A percentile compares a stretch with the other conserved stretches of the same genome.
phyloP scores from a whole-genome alignment of 768 basidiomycete species.

The Russula ochroleuca region DNA sequence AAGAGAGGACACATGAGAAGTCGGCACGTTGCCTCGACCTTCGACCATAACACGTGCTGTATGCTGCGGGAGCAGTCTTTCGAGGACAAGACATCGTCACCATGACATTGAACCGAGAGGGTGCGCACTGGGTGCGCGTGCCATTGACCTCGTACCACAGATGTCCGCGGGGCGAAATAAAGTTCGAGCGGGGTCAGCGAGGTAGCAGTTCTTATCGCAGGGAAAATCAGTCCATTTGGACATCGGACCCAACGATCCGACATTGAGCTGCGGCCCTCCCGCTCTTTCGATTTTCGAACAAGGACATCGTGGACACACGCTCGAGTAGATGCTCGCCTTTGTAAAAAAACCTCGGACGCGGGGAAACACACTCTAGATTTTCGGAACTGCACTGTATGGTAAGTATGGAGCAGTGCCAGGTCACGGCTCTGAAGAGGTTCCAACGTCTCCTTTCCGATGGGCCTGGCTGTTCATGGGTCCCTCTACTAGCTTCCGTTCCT shows the following conservation, averaged over 20 bases:
- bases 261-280: too few relatives aligned
- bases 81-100: too few relatives aligned
- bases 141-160: background rate
- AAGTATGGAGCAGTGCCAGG: background rate
- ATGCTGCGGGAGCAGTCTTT: too few relatives aligned
- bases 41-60: too few relatives aligned
- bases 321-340: background rate
- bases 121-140: too few relatives aligned
- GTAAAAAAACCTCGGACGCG: too few relatives aligned
- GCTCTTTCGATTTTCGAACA: too few relatives aligned
- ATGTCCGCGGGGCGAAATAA: background rate
- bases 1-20: too few relatives aligned
- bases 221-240: background rate
- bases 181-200: background rate
- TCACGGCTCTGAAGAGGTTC: constrained; percentile 2
- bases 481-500: constrained; percentile 44
- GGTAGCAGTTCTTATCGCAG: background rate
- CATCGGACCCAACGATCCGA: background rate
- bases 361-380: background rate
- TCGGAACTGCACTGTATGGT: background rate
- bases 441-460: background rate
- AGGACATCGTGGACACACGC: too few relatives aligned
- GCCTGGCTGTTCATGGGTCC: constrained; percentile 5
- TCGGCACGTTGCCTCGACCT: too few relatives aligned
- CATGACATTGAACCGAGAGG: too few relatives aligned